Base-by-base conservation (phyloP, 139 green algal genomes). In the Chlorella sp. region DNA sequence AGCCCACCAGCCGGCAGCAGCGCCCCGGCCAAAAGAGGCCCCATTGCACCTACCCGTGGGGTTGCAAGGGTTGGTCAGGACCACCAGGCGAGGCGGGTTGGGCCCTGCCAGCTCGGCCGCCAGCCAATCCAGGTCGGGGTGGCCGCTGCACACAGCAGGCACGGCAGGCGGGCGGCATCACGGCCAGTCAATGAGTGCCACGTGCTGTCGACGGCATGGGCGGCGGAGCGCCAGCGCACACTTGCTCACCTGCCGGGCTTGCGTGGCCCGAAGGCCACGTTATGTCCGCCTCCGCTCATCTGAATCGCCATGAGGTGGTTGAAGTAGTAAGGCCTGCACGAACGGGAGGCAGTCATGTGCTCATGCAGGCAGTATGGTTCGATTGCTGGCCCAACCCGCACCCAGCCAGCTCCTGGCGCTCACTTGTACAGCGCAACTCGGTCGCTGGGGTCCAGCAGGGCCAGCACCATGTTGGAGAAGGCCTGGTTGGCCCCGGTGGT, bases 401-500 rank as follows among this genome's bases (percentile, higher is more conserved):
- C 7, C 23, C 23, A 30, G 30, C 30, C 18, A 12, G 28, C 6
- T 30, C 1, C 17, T 30, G 26, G 21, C 21, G 23, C 62, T 60
- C 62, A 63, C 65, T 67, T 88, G 88, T 99, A 99, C 34, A 99
- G 91, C 30, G 96, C 96, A 11, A 93, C 91, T 1, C 79, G 32
- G 85, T 98, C 93, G 17, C 65, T 28, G 4, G 84, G 75, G 67
- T 99, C 97, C 28, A 89, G 87, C 57, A 98, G 86, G 0, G 94
- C 86, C 21, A 98, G 84, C 73, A 98, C 90, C 16, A 96, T 80
- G 86, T 98, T 98, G 9, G 92, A 87, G 70, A 98, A 98, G 25
- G 91, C 94, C 89, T 99, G 96, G 72, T 97, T 98, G 80, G 96
- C 96, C 11, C 96, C 96, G 9, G 93, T 88, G 11, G 96, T 99